Percentiles rank a stretch among this genome's conserved stretches.
Conservation (phyloP, 257 asterid genomes). For the Solanum tacnaense region DNA sequence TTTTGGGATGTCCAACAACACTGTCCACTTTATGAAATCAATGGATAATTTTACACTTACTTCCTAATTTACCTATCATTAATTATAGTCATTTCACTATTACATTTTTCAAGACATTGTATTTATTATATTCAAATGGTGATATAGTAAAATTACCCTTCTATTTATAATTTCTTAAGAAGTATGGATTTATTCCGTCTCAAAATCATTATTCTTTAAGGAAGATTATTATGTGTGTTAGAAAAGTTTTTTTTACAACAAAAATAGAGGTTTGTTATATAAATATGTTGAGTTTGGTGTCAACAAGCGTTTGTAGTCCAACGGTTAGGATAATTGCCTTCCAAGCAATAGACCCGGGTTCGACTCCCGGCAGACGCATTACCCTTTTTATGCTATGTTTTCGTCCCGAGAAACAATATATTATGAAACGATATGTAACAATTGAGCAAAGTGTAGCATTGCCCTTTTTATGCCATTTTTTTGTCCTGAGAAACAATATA, state of each 20-base stretch:
- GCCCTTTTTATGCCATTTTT: too few relatives aligned
- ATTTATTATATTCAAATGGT: background rate
- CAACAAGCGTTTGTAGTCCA: constrained; percentile 63
- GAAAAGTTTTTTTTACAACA: background rate
- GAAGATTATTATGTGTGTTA: background rate
- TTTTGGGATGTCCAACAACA: background rate
- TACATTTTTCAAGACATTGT: too few relatives aligned
- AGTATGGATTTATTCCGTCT: background rate
- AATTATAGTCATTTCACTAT: too few relatives aligned
- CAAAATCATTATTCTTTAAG: background rate
- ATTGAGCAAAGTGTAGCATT: too few relatives aligned
- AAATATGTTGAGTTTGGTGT: too few relatives aligned
- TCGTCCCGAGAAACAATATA: too few relatives aligned
- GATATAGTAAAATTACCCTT: too few relatives aligned
- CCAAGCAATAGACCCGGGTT: constrained; percentile 99
- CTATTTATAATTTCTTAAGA: too few relatives aligned
- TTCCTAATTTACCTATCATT: too few relatives aligned
- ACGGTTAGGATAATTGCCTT: constrained; percentile 98
- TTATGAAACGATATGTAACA: too few relatives aligned
- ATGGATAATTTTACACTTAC: background rate
- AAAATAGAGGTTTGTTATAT: too few relatives aligned
- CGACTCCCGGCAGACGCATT: constrained; percentile 83
- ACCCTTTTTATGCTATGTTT: background rate
- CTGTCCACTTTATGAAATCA: background rate
- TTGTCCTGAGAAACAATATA: too few relatives aligned